These are phyloP conservation scores for Candida nitratophila DNA, from an alignment of 805 yeast genomes.

Conservation along the genomic window DNA sequence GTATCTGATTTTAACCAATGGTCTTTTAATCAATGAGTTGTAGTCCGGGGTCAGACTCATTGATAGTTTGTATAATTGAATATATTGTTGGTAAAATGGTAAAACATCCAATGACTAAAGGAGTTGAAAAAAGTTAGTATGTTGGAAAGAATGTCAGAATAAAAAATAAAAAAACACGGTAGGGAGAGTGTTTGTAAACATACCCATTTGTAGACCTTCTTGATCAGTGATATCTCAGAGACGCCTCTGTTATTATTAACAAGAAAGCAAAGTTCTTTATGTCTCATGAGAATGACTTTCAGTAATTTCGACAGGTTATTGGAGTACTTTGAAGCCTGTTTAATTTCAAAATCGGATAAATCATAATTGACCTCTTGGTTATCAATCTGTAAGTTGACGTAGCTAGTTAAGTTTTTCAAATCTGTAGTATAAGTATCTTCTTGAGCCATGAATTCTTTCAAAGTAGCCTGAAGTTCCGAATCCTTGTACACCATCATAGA, in stretches of 20 bases:
- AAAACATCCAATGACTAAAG: slow-evolving; percentile 18
- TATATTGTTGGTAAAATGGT: slow-evolving; percentile 16
- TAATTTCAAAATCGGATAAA: slow-evolving; percentile 4
- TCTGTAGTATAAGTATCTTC: not conserved
- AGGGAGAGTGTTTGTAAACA: too few species aligned
- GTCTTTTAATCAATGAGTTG: slow-evolving; percentile 21
- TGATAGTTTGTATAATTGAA: slow-evolving; percentile 14
- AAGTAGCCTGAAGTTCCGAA: not conserved
- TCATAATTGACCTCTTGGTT: not conserved
- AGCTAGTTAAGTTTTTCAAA: not conserved
- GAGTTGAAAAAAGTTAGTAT: not conserved
- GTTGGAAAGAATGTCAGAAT: slow-evolving; percentile 9
- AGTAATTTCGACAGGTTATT: not conserved
- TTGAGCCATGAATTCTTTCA: not conserved
- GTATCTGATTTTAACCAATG: slow-evolving; percentile 22
- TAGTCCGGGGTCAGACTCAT: slow-evolving; percentile 20
- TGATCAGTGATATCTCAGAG: slow-evolving; percentile 15
- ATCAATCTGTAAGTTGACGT: not conserved
- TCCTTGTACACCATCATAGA: not conserved
- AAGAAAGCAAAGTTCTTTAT: slow-evolving; percentile 14
- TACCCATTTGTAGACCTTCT: slow-evolving; percentile 8
- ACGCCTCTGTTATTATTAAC: slow-evolving; percentile 21
- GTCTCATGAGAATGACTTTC: not conserved
- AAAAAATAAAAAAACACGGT: too few species aligned
- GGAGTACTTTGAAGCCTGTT: not conserved